Evolutionary conservation across 2,329 filamentous ascomycete species (phyloP).

Genomic region (Penicillium frequentans): DNA sequence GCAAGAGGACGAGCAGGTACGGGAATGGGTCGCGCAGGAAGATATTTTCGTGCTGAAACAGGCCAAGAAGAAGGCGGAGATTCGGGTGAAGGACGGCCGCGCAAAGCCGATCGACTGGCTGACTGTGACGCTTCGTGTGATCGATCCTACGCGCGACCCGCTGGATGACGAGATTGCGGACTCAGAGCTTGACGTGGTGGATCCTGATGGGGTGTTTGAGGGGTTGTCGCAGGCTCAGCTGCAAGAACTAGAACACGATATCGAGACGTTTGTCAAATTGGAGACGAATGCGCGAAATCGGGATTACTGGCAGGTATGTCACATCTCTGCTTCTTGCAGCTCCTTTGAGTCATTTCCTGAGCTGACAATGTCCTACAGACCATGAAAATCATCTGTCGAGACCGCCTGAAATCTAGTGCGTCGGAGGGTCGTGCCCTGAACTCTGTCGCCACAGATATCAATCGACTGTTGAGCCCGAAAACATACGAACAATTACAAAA

Average conservation of each 20-base stretch:
- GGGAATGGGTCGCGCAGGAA: constrained; percentile 87
- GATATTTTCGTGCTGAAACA: constrained; percentile 95
- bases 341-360: background rate
- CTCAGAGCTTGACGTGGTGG: constrained; percentile 73
- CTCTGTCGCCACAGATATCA: constrained; percentile 83
- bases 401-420: constrained; percentile 67
- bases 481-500: constrained; percentile 80
- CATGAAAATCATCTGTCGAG: constrained; percentile 78
- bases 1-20: constrained; percentile 74
- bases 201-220: constrained; percentile 79
- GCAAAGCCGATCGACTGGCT: constrained; percentile 93
- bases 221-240: constrained; percentile 67
- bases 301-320: constrained; percentile 77
- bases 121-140: constrained; percentile 83
- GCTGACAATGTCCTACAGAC: constrained; percentile 51
- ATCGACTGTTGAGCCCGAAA: constrained; percentile 83
- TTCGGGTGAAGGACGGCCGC: constrained; percentile 85
- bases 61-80: constrained; percentile 96
- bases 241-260: constrained; percentile 76
- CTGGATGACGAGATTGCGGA: constrained; percentile 81
- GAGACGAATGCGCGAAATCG: constrained; percentile 76
- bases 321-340: background rate
- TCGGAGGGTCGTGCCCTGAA: constrained; percentile 73
- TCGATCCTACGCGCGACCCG: constrained; percentile 77
- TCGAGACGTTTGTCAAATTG: constrained; percentile 74